Evolutionary conservation across 2,329 filamentous ascomycete species (phyloP).

Genomic region (Neofusicoccum umdonicola): DNA sequence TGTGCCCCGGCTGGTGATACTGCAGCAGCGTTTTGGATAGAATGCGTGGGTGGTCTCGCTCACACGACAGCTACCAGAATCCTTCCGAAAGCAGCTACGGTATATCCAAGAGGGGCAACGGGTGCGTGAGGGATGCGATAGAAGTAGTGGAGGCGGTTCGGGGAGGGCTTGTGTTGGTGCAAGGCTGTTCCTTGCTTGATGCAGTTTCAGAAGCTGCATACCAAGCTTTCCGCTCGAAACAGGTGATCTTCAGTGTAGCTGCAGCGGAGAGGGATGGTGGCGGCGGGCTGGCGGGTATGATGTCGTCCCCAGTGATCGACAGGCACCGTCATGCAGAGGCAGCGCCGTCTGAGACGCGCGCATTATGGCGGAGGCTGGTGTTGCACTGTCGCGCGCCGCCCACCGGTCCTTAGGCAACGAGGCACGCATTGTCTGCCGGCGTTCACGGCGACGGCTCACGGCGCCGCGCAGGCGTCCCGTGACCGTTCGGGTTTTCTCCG

Average conservation of each 20-base stretch:
- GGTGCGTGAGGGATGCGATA: not conserved
- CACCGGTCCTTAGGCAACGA: not conserved
- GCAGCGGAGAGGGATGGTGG: not conserved
- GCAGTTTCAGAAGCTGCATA: slow-evolving; percentile 12
- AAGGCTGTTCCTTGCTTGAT: slow-evolving; percentile 11
- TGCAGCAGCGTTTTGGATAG: slow-evolving; percentile 1
- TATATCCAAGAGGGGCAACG: not conserved
- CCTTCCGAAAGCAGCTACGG: not conserved
- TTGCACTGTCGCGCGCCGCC: not conserved
- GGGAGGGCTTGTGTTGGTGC: not conserved
- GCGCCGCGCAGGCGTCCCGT: not conserved
- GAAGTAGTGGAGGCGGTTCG: not conserved
- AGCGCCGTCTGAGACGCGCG: not conserved
- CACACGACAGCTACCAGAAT: not conserved
- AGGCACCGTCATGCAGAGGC: slow-evolving; percentile 6
- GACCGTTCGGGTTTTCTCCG: not conserved
- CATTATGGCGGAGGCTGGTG: slow-evolving; percentile 1
- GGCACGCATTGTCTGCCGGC: not conserved
- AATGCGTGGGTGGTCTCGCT: not conserved
- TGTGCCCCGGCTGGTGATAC: not conserved
- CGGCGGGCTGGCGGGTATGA: not conserved
- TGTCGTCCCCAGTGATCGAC: slow-evolving; percentile 1
- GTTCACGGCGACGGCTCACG: too few species aligned
- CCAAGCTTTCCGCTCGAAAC: slow-evolving; percentile 16
- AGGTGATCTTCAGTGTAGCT: slow-evolving; percentile 2